These are phyloP conservation scores for Luzula sylvatica DNA, from an alignment of 176 grass and related monocot species.

Conservation along the genomic window DNA sequence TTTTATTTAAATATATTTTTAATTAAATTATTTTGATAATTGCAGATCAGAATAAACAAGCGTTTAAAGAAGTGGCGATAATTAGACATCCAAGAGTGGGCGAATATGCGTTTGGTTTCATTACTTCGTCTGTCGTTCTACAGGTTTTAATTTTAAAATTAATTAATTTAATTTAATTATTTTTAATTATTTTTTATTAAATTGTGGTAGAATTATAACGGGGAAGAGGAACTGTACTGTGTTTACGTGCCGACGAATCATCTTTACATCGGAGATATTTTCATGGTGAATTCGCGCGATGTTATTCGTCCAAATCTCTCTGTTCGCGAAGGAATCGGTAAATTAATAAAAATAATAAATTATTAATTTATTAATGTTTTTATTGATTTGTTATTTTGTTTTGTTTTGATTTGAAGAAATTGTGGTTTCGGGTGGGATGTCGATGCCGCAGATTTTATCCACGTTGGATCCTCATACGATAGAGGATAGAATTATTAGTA, in stretches of 20 bases:
- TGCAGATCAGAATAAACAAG: constrained; percentile 96
- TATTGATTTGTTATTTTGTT: neutral
- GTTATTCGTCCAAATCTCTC: constrained; percentile 95
- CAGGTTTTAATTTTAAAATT: constrained; percentile 36
- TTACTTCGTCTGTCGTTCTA: constrained; percentile 85
- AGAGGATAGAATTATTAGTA: constrained; percentile 22
- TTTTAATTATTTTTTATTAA: neutral
- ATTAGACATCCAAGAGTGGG: constrained; percentile 91
- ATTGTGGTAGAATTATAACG: constrained; percentile 57
- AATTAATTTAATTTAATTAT: neutral
- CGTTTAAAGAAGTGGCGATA: constrained; percentile 97
- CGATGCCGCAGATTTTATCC: constrained; percentile 84
- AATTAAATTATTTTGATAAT: neutral
- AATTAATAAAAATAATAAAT: neutral
- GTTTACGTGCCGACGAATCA: constrained; percentile 97
- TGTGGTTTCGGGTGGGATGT: constrained; percentile 94
- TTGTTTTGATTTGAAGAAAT: constrained; percentile 45
- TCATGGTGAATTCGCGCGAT: constrained; percentile 90
- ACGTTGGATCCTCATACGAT: constrained; percentile 64
- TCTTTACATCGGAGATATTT: constrained; percentile 95
- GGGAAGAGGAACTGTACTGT: constrained; percentile 87
- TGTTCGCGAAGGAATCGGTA: constrained; percentile 92
- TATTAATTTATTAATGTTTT: too few relatives aligned
- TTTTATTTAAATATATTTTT: constrained; percentile 3
- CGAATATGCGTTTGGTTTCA: constrained; percentile 98